These are phyloP conservation scores for Melanopsichium pennsylvanicum DNA, from an alignment of 1,284 basidiomycete species.

Conservation along the genomic window DNA sequence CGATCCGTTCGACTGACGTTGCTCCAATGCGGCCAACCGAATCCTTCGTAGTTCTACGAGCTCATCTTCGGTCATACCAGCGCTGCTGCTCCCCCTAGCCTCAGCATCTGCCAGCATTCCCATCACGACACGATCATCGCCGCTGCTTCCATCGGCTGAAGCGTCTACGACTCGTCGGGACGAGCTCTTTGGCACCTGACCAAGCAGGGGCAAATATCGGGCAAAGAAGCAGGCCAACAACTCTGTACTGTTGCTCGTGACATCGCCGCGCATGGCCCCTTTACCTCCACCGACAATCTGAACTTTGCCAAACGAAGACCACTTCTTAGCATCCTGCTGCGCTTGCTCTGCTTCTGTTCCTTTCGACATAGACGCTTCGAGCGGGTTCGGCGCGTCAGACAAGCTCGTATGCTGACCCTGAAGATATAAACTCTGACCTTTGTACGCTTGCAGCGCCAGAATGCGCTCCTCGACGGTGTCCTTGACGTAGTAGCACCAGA, in stretches of 20 bases:
- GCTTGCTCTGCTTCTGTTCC: constrained; percentile 20
- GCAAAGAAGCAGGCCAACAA: constrained; percentile 54
- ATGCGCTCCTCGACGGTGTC: constrained; percentile 61
- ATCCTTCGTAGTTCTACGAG: constrained; percentile 17
- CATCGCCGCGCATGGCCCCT: constrained; percentile 41
- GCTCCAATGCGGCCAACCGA: constrained; percentile 29
- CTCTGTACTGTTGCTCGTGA: constrained; percentile 43
- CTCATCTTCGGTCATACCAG: constrained; percentile 8
- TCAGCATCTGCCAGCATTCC: not conserved
- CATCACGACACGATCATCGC: not conserved
- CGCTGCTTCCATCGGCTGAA: not conserved
- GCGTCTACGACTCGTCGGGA: not conserved
- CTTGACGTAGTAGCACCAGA: constrained; percentile 57
- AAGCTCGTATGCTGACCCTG: constrained; percentile 28
- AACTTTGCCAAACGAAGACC: constrained; percentile 24
- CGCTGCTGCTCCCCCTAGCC: not conserved
- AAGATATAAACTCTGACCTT: constrained; percentile 51
- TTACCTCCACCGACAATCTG: constrained; percentile 2
- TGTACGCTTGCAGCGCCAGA: constrained; percentile 41
- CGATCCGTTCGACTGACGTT: constrained; percentile 3
- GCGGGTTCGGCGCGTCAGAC: not conserved
- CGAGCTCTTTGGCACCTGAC: not conserved
- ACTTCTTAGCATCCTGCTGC: constrained; percentile 27
- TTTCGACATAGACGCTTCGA: constrained; percentile 6
- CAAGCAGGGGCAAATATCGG: constrained; percentile 15